These are phyloP conservation scores for Nitzschia sp. DNA, from an alignment of 108 stramenopile genomes.

Conservation along the genomic window DNA sequence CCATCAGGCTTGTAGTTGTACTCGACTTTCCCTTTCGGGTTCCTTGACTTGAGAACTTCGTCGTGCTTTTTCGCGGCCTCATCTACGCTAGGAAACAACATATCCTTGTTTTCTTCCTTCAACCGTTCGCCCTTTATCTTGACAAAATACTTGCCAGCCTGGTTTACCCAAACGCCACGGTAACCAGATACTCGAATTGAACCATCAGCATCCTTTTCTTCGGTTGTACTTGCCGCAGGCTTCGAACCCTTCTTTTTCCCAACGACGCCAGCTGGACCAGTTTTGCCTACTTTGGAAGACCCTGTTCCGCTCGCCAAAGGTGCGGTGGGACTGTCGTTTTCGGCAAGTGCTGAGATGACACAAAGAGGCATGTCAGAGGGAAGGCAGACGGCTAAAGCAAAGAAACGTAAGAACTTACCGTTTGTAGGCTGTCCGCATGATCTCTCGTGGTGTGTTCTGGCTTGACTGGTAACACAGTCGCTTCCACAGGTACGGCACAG, in stretches of 20 bases:
- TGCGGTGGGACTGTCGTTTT: not conserved
- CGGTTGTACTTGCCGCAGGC: conserved; percentile 18
- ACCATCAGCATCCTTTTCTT: conserved; percentile 68
- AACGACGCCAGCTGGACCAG: conserved; percentile 40
- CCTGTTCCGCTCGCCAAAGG: conserved; percentile 30
- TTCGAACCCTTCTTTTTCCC: conserved; percentile 54
- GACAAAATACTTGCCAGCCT: conserved; percentile 72
- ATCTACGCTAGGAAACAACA: conserved; percentile 66
- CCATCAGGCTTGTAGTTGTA: conserved; percentile 76
- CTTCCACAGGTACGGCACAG: conserved; percentile 77
- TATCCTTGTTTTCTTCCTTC: conserved; percentile 21
- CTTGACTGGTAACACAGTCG: conserved; percentile 83
- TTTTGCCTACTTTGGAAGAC: not conserved
- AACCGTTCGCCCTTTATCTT: conserved; percentile 62
- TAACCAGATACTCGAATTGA: conserved; percentile 67
- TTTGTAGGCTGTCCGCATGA: conserved; percentile 62
- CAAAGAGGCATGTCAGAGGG: not conserved
- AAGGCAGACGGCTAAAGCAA: too few relatives aligned
- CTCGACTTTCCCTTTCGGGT: conserved; percentile 40
- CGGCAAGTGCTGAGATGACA: not conserved
- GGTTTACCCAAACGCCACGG: conserved; percentile 72
- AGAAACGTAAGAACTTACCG: conserved; percentile 17
- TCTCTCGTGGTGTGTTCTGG: conserved; percentile 83
- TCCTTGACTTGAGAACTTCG: conserved; percentile 33
- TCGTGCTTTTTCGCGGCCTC: conserved; percentile 75